Base-by-base conservation (phyloP, 306 rosid species). In the Begonia peltatifolia region DNA sequence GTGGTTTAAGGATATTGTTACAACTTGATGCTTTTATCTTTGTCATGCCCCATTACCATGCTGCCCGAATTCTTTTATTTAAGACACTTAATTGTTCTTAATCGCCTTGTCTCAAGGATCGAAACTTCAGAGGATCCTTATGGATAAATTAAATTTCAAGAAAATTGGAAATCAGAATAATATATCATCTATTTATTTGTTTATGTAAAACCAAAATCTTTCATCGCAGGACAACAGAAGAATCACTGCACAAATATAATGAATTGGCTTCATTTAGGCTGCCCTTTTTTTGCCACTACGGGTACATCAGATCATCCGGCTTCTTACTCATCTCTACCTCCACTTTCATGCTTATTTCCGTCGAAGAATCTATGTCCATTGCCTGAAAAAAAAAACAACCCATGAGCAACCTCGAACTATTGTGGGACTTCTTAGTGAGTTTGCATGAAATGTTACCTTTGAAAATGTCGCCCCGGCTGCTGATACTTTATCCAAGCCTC, bases 301-400 rank as follows among this genome's bases (percentile, higher is more conserved):
- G 55, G 47, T 73, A 70, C 60, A 64, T 71, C 67, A 65, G 76
- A 66, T 74, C 75, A 36, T 74, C 66, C 56, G 69, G 79, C 68
- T 80, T 87, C 70, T 69, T 78, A 54, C 42, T 46, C 53, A 60
- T 50, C 46, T 70, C 82, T 52, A 60, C 82, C 68, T 87, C 84
- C 6, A 76, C 72, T 68, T 83, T 83, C 59, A 76, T 74, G 47
- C 64, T 61, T 2, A 77, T 69, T 67, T 78, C 90, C 46, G 65
- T 52, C 59, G 71, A 60, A 62, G 90, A 65, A 54, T 66, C 61
- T 56, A 72, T 75, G 68, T 87, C 83, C 52, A 76, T 53, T 53
- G 76, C 82, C 94, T 87, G 81, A 76, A 74, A 59, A 12, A 47
- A 54, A 16, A 15, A 12, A 44, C 12, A 17, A 17, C 18, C 18